Base-by-base conservation (phyloP, 2,329 filamentous ascomycete genomes). In the Rutstroemia sp. region DNA sequence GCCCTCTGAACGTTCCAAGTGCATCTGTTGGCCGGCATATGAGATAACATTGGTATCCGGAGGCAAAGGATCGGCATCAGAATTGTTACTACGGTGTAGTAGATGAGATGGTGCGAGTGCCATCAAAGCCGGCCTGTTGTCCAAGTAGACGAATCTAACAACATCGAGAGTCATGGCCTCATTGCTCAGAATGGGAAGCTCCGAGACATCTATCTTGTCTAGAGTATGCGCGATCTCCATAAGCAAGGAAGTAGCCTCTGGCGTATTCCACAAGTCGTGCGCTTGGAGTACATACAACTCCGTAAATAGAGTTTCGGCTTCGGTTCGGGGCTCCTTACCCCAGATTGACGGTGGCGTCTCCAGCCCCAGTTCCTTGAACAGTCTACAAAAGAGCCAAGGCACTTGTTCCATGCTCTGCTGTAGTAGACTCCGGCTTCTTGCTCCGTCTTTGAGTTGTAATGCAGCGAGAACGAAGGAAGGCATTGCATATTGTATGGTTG, bases 361-460 rank as follows among this genome's bases (percentile, higher is more conserved):
- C 30, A 96, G 77, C 61, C 87, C 85, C 25, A 97, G 76, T 49
- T 90, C 87, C 64, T 88, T 86, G 69, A 92, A 94, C 4, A 99
- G 75, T 21, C 85, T 78, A 54, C 82, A 85, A 65, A 92, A 91
- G 2, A 96, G 77, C 90, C 92, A 99, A 0, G 94, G 92, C 53
- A 90, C 82, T 27, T 76, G 76, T 56, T 82, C 77, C 70, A 96
- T 87, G 2, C 90, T 87, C 7, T 78, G 74, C 5, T 77, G 75
- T 7, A 97, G 77, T 6, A 83, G 74, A 53, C 79, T 77, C 59
- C 85, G 81, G 37, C 88, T 88, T 48, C 83, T 82, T 18, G 79
- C 77, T 2, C 75, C 75, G 56, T 92, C 83, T 44, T 84, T 82
- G 12, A 87, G 74, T 59, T 91, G 86, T 46, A 90, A 77, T 59